Evolutionary conservation across 108 stramenopile genomes (phyloP), one percentile per base, ranked within the genome.

Genomic region (Bacterosira constricta): DNA sequence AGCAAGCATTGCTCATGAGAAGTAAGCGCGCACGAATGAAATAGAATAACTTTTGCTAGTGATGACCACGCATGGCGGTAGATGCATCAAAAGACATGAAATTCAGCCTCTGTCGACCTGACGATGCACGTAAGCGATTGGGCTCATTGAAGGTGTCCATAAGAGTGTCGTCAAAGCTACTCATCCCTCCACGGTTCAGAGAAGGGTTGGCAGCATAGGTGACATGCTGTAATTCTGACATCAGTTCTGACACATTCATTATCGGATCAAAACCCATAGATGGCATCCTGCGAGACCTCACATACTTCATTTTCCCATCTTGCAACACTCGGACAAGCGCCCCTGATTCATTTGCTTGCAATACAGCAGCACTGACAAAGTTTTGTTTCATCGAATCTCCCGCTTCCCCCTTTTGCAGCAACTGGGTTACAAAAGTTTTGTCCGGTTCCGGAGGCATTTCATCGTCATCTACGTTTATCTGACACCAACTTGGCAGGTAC

Each of bases 301-400:
- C 73, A 45, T 80, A 80, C 34, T 64, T 75, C 74, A 64, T 71
- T 76, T 53, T 57, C 3, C 79, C 79, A 76, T 76, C 75, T 27
- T 47, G 68, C 34, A 70, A 46, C 13, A 79, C 78, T 63, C 79
- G 45, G 5, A 80, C 79, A 8, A 80, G 69, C 5, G 79, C 79
- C 38, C 79, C 79, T 35, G 79, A 71, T 55, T 80, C 79, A 46
- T 80, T 80, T 7, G 79, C 79, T 56, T 80, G 79, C 39, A 80
- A 56, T 7, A 80, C 75, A 26, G 79, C 79, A 18, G 79, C 74
- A 58, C 79, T 80, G 69, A 80, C 79, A 58, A 50, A 80, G 29
- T 63, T 10, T 50, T 80, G 79, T 20, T 37, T 75, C 55, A 80
- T 71, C 29, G 67, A 37, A 64, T 80, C 79, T 58, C 59, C 74